These are phyloP conservation scores for Inga leiocalycina DNA, from an alignment of 306 rosid species.

Conservation along the genomic window DNA sequence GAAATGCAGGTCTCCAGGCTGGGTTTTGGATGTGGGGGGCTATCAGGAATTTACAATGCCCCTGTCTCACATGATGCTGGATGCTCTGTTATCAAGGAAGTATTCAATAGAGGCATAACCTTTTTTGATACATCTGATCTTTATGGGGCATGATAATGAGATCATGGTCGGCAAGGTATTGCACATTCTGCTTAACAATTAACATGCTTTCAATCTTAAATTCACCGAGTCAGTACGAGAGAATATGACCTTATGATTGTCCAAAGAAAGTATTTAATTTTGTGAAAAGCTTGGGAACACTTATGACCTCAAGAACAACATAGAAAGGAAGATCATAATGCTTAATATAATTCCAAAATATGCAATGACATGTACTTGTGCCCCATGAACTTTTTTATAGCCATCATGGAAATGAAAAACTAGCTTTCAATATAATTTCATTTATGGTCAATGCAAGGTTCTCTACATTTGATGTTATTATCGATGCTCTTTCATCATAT, in stretches of 20 bases:
- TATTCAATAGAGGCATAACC: constrained; percentile 63
- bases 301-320: not conserved
- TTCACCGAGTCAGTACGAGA: not conserved
- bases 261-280: not conserved
- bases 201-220: not conserved
- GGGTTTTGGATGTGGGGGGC: constrained; percentile 89
- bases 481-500: constrained; percentile 16
- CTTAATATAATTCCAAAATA: not conserved
- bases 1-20: constrained; percentile 66
- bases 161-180: constrained; percentile 75
- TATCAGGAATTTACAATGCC: constrained; percentile 60
- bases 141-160: constrained; percentile 72
- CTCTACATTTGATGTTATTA: not conserved
- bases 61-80: constrained; percentile 76
- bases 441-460: not conserved
- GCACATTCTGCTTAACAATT: constrained; percentile 14
- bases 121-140: constrained; percentile 75
- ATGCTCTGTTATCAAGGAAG: constrained; percentile 44
- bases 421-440: not conserved
- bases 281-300: not conserved
- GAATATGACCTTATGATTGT: not conserved
- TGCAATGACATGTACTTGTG: not conserved
- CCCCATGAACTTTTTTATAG: not conserved
- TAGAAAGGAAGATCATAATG: not conserved
- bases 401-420: not conserved